Conservation (phyloP, 1,139 yeast genomes). For the Yamadazyma sp. region DNA sequence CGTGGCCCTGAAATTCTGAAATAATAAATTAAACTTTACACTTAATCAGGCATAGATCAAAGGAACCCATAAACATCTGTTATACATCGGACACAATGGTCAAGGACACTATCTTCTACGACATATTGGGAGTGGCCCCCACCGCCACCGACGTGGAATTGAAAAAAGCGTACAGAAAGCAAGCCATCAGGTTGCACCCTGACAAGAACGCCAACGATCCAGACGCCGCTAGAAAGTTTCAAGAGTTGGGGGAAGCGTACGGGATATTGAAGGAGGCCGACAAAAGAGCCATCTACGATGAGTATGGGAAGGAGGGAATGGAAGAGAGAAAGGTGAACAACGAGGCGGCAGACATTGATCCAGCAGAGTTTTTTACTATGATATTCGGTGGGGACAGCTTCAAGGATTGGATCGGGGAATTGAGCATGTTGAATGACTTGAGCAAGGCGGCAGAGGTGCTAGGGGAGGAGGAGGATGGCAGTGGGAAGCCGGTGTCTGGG, state of each 20-base stretch:
- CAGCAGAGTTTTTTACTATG: conserved; percentile 61
- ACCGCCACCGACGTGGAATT: conserved; percentile 79
- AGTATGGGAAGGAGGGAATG: conserved; percentile 45
- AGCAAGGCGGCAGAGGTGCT: conserved; percentile 69
- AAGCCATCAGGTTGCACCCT: conserved; percentile 92
- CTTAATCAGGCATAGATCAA: too few species aligned
- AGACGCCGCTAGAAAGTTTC: conserved; percentile 92
- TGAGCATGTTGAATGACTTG: conserved; percentile 80
- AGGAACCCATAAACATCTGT: not conserved
- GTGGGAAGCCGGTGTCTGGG: too few species aligned
- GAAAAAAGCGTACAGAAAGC: conserved; percentile 91
- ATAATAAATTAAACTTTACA: not conserved
- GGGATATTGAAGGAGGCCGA: conserved; percentile 41
- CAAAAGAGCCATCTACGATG: conserved; percentile 41
- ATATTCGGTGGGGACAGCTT: conserved; percentile 83
- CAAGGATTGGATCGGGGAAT: conserved; percentile 77
- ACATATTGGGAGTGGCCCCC: conserved; percentile 75
- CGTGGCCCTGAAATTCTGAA: not conserved
- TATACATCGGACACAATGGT: conserved; percentile 52
- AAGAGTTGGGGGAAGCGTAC: conserved; percentile 68
- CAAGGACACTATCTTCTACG: conserved; percentile 88
- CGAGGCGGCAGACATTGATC: conserved; percentile 32
- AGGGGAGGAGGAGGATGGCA: conserved; percentile 29
- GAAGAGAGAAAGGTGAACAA: conserved; percentile 21
- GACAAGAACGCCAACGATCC: conserved; percentile 80